Base-by-base conservation (phyloP, 371 early-diverging fungal species). In the Caulochytrium protostelioides region DNA sequence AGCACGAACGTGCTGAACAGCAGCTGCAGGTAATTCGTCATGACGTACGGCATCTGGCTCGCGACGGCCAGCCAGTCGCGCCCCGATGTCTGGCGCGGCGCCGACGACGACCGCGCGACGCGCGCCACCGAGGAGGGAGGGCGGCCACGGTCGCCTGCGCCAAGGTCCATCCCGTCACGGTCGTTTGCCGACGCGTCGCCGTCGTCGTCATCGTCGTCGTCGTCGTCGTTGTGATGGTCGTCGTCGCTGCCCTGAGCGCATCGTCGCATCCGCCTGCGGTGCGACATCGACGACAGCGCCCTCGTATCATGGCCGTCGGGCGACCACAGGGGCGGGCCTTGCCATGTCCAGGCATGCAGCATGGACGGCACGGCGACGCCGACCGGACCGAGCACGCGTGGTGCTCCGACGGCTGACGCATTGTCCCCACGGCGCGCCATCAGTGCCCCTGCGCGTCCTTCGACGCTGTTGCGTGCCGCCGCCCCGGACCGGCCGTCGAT, bases 1-100 rank as follows among this genome's bases (percentile, higher is more conserved):
- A 70, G 55, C 30, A 76, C 35, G n/a, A 71, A 44, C 0, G 62
- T 31, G 38, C 74, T 74, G 42, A 75, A 74, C 0, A 50, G 29
- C 27, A 65, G 43, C 38, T 76, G 79, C 19, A 73, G 35, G 40
- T 76, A 76, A 1, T 66, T 42, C 0, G 50, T 26, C 0, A 52
- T 17, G 1, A 27, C 23, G 23, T 17, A 4, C 17, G 31, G 7
- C 9, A 37, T 16, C 6, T 17, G 13, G 14, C 12, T 7, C 16
- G 1, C 10, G 33, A 2, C 0, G n/a, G n/a, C n/a, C n/a, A n/a
- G n/a, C n/a, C n/a, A n/a, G n/a, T n/a, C n/a, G n/a, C n/a, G n/a
- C n/a, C n/a, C n/a, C n/a, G n/a, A n/a, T n/a, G n/a, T n/a, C n/a
- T n/a, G n/a, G n/a, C n/a, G n/a, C n/a, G n/a, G n/a, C n/a, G n/a